Base-by-base conservation (phyloP, 2,329 filamentous ascomycete species). In the Alternaria sp. region DNA sequence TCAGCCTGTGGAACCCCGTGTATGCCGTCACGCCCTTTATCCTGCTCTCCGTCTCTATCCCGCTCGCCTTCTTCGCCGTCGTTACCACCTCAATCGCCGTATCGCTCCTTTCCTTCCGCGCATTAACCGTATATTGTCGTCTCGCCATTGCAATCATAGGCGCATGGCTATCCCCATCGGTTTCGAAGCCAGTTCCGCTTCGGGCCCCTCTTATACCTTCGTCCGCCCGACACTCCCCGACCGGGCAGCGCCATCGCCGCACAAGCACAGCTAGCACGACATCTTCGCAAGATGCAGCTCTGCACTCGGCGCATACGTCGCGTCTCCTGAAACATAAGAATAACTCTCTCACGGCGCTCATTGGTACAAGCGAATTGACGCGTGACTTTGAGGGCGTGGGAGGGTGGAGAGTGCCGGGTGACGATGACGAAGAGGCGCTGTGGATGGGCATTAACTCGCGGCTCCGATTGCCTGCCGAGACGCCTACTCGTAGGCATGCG, bases 401-500 rank as follows among this genome's bases (percentile, higher is more conserved):
- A 25, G 82, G 82, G 2, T 80, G 78, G 78, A 70, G 78, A 47
- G 71, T 79, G 15, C 65, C 77, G 4, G 76, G 75, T 12, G 77
- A 77, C 25, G 77, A 79, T 1, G 80, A 81, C 6, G 81, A 83
- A 46, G 81, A 83, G 66, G 81, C 80, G 3, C 55, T 81, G 12
- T 84, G 81, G 81, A 79, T 82, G 69, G 76, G 77, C 59, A 81
- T 82, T 67, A 83, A 83, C 58, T 78, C 76, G n/a, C 66, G 81
- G 14, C 71, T 83, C 1, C 77, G 82, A 57, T 65, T 83, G 1
- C 80, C 81, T 5, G 69, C 74, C 15, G 71, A 70, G 10, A 43
- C 66, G n/a, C 72, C 75, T 2, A 70, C 66, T 12, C 67, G 71
- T 21, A 70, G 77, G 21, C 79, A 81, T 49, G 71, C 69, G 28